A percentile compares a stretch with the other conserved stretches of the same genome.
phyloP scores from a whole-genome alignment of 768 basidiomycete species.

The Suillus cothurnatus region DNA sequence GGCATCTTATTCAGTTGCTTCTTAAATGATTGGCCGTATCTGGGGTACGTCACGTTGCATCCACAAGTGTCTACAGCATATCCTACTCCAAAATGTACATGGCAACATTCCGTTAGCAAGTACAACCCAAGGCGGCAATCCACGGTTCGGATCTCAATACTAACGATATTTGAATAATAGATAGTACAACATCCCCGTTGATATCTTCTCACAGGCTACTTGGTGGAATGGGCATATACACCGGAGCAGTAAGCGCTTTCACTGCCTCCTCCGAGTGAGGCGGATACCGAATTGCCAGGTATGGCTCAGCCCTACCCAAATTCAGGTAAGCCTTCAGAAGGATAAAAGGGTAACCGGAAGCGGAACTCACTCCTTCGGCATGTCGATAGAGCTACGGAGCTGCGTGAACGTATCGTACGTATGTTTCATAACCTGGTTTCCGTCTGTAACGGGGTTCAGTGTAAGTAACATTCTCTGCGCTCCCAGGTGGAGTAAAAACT shows the following conservation, averaged over 20 bases:
- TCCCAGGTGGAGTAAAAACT: constrained; percentile 23
- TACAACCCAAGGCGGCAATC: neutral
- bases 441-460: constrained; percentile 41
- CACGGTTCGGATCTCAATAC: neutral
- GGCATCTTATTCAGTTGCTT: neutral
- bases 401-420: constrained; percentile 61
- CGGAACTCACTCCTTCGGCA: constrained; percentile 54
- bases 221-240: constrained; percentile 18
- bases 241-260: constrained; percentile 14
- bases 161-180: neutral
- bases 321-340: constrained; percentile 11
- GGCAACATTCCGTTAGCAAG: neutral
- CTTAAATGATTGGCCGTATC: neutral
- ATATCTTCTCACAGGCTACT: constrained; percentile 10
- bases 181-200: neutral
- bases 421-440: constrained; percentile 52
- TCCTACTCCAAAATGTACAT: neutral
- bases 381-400: constrained; percentile 49
- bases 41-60: neutral
- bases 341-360: neutral
- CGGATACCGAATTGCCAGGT: constrained; percentile 25
- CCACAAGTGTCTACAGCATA: neutral
- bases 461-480: neutral
- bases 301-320: constrained; percentile 23
- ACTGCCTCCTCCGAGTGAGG: constrained; percentile 23